Evolutionary conservation across 2,329 filamentous ascomycete species (phyloP), one percentile per base, ranked within the genome.

Genomic region (Xylaria sp.): DNA sequence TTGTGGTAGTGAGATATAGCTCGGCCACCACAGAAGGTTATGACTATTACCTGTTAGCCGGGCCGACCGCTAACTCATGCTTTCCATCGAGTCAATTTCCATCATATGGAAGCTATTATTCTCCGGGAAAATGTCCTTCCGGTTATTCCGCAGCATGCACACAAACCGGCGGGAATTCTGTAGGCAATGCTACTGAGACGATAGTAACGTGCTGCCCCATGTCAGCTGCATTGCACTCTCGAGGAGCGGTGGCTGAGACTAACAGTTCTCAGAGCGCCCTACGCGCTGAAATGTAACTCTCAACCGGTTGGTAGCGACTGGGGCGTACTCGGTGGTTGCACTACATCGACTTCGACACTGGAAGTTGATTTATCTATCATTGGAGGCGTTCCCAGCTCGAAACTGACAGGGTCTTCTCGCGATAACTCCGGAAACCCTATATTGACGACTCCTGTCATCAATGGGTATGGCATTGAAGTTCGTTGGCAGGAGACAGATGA

Each of bases 401-500:
- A 57, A 23, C 23, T 63, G 41, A 59, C 56, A 5, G 43, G 43
- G 2, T 46, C 20, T 13, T 46, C 43, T 25, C 43, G 4, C 25
- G 43, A 46, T 25, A 20, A 4, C 20, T 23, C 43, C 20, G 43
- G 43, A 13, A 46, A 46, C 20, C 43, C 43, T 25, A 46, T 46
- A 23, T 25, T 66, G 20, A 48, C 45, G 8, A 20, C n/a, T 12
- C 23, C 59, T 13, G 23, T 58, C 9, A 56, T 66, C 36, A 66
- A 66, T 12, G 64, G 23, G 2, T 63, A 66, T 34, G 64, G 58
- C 23, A 63, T 66, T 30, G 8, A 66, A 30, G 52, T 66, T 15
- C 58, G 64, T 9, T 66, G 59, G 64, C 64, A 66, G 28, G 23
- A 50, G 13, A 48, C 59, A 4, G 64, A 66, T 48, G 64, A 66